Evolutionary conservation across 2,329 filamentous ascomycete species (phyloP), one percentile per base, ranked within the genome.

Genomic region (Eurotiales sp.): DNA sequence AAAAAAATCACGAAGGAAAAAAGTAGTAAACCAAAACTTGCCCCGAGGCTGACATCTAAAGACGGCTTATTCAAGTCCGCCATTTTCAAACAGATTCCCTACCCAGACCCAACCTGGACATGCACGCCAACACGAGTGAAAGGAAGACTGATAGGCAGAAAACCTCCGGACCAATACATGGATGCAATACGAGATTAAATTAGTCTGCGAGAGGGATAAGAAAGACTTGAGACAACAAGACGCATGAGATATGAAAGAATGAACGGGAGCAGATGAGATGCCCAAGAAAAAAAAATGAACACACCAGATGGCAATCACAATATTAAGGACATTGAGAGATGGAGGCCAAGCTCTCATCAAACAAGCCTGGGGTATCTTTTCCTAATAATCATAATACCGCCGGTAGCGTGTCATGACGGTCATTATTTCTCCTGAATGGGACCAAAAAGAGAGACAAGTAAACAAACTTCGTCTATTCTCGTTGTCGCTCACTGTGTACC

Each of bases 281-380:
- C n/a, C n/a, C n/a, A n/a, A n/a, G n/a, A n/a, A 37, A 27, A 37
- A 12, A 27, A 23, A 27, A 15, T 7, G 11, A 34, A 4, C 29
- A 37, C 10, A 37, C 14, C 30, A 39, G 43, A 45, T 29, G 22
- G 19, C 12, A 45, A 17, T 19, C 14, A 5, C 17, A 41, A 34
- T 27, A 47, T 27, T 19, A 23, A 17, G 8, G 44, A 40, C 45
- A 12, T 47, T 46, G 27, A n/a, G n/a, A 42, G 42, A 46, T 47
- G 43, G 43, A 52, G 44, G n/a, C 21, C 42, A 11, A 23, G 42
- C 43, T 51, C 49, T 46, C 43, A 47, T 46, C 50, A n/a, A 39
- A 48, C 32, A 43, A 52, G 47, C 37, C 40, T 36, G 39, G 44
- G 45, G 32, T 44, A 48, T 52, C 29, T 43, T 50, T 40, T n/a